Percentiles rank a stretch among this genome's conserved stretches.
These are phyloP conservation scores for Plasmodium knowlesi DNA, from an alignment of 169 alveolate genomes.

Conservation along the genomic window DNA sequence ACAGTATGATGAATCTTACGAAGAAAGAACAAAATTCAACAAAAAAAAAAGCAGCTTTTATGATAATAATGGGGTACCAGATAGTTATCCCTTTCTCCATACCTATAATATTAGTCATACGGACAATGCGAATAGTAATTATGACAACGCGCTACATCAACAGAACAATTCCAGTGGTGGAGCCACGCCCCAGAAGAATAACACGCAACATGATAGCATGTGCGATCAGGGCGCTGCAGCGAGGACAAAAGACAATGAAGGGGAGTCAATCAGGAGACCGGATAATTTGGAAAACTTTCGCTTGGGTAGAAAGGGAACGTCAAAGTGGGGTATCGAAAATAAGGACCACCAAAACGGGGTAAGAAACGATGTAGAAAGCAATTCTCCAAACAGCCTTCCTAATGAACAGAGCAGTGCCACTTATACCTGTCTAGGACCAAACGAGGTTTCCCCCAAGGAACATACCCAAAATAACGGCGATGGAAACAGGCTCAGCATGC, in stretches of 20 bases:
- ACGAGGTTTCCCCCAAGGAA: background rate
- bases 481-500: background rate
- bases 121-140: background rate
- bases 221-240: background rate
- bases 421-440: background rate
- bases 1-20: slow-evolving; percentile 8
- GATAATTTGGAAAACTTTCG: background rate
- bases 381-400: background rate
- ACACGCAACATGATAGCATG: background rate
- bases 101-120: background rate
- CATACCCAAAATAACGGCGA: background rate
- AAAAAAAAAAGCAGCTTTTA: slow-evolving; percentile 41
- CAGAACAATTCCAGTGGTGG: background rate
- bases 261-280: background rate
- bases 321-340: background rate
- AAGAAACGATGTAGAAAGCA: background rate
- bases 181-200: background rate
- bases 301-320: background rate
- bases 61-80: background rate
- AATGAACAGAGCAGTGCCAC: background rate
- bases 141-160: background rate
- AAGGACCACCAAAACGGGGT: background rate
- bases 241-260: background rate
- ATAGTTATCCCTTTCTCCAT: background rate
- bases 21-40: slow-evolving; percentile 48